These are phyloP conservation scores for Viola odorata DNA, from an alignment of 345 rosid species.

Conservation along the genomic window DNA sequence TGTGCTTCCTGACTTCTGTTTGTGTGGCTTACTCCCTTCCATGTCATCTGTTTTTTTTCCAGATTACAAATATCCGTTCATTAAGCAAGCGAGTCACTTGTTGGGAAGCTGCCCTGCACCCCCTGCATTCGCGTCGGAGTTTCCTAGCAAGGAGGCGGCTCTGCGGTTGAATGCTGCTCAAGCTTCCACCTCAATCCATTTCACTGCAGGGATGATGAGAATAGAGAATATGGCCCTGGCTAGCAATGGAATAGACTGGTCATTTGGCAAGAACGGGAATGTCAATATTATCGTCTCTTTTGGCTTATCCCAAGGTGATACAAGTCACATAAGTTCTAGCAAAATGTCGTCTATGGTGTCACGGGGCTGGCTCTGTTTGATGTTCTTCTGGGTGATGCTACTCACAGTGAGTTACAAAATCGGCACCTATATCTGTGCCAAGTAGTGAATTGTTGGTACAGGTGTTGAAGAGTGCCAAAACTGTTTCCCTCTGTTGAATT, in stretches of 20 bases:
- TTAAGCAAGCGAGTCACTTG: constrained; percentile 74
- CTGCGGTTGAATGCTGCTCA: constrained; percentile 47
- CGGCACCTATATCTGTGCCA: constrained; percentile 43
- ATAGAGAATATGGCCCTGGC: constrained; percentile 39
- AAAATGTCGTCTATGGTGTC: constrained; percentile 40
- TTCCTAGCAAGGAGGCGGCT: constrained; percentile 56
- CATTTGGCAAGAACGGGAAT: constrained; percentile 48
- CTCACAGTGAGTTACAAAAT: constrained; percentile 63
- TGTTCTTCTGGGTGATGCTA: constrained; percentile 61
- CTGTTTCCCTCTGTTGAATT: constrained; percentile 2
- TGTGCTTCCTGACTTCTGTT: background rate
- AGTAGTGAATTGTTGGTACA: constrained; percentile 23
- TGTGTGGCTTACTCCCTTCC: constrained; percentile 10
- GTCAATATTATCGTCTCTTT: constrained; percentile 51
- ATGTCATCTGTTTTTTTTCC: constrained; percentile 14
- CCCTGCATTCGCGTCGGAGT: constrained; percentile 66
- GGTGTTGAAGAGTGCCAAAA: constrained; percentile 6
- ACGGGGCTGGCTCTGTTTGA: constrained; percentile 36
- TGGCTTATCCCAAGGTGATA: constrained; percentile 34
- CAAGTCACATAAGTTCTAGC: constrained; percentile 10
- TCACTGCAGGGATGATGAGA: constrained; percentile 77
- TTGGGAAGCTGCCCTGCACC: constrained; percentile 64
- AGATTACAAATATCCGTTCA: constrained; percentile 58
- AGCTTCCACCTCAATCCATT: constrained; percentile 65
- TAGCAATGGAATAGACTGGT: constrained; percentile 47